Evolutionary conservation across 2,329 filamentous ascomycete genomes (phyloP), one percentile per base, ranked within the genome.

Genomic region (Botrytis medusae): DNA sequence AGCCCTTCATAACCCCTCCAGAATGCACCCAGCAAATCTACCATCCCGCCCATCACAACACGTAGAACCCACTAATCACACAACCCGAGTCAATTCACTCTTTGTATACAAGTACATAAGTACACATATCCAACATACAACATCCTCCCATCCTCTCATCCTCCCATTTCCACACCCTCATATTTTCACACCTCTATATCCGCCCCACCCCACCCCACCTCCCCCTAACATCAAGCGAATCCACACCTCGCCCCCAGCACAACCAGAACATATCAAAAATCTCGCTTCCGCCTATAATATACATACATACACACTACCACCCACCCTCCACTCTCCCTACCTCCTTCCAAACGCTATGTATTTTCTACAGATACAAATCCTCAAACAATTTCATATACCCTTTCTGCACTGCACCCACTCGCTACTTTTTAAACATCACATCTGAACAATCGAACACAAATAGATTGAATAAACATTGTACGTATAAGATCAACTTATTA

Each of bases 341-440:
- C 6, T 6, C n/a, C 0, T 29, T 57, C 29, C 51, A 8, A 57
- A 18, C 7, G 18, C 51, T 18, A 29, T 32, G 1, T 18, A 29
- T 29, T 9, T 29, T 57, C 14, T 57, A 18, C 8, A 37, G 37
- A 7, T 37, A 37, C 37, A 37, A 37, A 37, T 37, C 37, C 37
- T 8, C 8, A 9, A 1, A n/a, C 1, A 2, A 14, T 57, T 7
- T 7, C 16, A 29, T 6, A 54, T 7, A 54, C 25, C 0, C 5
- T 29, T 54, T 54, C 42, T 20, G 1, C 16, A 14, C 14, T 44
- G 14, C 42, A 44, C 42, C 7, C 42, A 6, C 14, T 44, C 51
- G 32, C 48, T 54, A 12, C 12, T n/a, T 18, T 29, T 57, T 7
- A 29, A 57, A 57, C n/a, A 57, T 57, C 51, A 57, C 51, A 18